phyloP scores from a whole-genome alignment of 805 yeast species.

The Cyberlindnera americana region DNA sequence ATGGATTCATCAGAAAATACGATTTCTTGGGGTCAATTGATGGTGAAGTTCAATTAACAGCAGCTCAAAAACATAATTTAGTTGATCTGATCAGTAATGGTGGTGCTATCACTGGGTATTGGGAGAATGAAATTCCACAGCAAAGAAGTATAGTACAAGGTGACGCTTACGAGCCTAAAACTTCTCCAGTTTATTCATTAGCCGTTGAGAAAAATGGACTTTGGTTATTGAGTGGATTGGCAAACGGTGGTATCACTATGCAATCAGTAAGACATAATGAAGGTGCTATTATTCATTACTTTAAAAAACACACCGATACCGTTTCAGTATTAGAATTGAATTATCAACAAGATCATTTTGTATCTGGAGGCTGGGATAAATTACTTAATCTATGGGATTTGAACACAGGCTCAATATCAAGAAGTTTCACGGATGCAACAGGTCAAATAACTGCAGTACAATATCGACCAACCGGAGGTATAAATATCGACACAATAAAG shows the following conservation, averaged over 20 bases:
- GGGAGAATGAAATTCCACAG: constrained; percentile 95
- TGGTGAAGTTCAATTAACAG: constrained; percentile 83
- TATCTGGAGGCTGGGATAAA: constrained; percentile 93
- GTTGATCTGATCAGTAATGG: constrained; percentile 84
- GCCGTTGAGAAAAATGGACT: constrained; percentile 79
- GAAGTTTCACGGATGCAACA: constrained; percentile 50
- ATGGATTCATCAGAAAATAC: constrained; percentile 87
- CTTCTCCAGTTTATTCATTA: constrained; percentile 84
- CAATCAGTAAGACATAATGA: constrained; percentile 82
- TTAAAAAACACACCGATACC: constrained; percentile 66
- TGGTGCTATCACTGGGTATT: constrained; percentile 78
- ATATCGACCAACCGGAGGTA: constrained; percentile 52
- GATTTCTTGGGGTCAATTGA: constrained; percentile 83
- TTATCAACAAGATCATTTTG: constrained; percentile 53
- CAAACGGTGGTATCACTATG: constrained; percentile 80
- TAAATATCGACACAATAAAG: constrained; percentile 18
- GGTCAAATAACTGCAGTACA: constrained; percentile 81
- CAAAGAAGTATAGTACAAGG: constrained; percentile 35
- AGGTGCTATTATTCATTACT: constrained; percentile 76
- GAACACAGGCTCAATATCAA: constrained; percentile 52
- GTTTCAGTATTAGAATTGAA: constrained; percentile 70
- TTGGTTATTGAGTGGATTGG: constrained; percentile 82
- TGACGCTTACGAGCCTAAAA: constrained; percentile 46
- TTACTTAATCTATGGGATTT: constrained; percentile 81
- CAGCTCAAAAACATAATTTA: constrained; percentile 84